Evolutionary conservation across 2,329 filamentous ascomycete genomes (phyloP).

Genomic region (Hypocrella siamensis): DNA sequence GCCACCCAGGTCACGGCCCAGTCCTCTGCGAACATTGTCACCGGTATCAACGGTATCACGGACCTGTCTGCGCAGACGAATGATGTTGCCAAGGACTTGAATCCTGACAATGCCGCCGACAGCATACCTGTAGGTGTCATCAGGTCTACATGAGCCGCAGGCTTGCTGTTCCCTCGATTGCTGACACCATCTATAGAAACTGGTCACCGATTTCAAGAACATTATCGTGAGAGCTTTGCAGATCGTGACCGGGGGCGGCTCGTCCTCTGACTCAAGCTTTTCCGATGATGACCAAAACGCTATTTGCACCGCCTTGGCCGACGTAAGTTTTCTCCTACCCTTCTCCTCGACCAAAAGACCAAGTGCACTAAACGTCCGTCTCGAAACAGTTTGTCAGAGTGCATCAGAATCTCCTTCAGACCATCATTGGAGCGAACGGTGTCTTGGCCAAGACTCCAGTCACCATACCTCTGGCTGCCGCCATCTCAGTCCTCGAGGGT

Average conservation of each 20-base stretch:
- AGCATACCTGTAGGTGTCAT: background rate
- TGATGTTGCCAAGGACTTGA: constrained; percentile 2
- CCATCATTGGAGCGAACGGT: constrained; percentile 6
- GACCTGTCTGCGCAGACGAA: constrained; percentile 5
- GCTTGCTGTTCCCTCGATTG: no score
- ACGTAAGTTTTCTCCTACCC: constrained; percentile 2
- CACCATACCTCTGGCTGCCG: constrained; percentile 4
- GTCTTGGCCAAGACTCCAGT: constrained; percentile 5
- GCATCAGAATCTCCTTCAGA: constrained; percentile 8
- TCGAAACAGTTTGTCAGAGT: constrained; percentile 5
- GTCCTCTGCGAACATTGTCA: constrained; percentile 3
- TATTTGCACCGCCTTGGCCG: constrained; percentile 5
- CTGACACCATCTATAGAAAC: background rate
- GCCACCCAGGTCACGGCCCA: constrained; percentile 4
- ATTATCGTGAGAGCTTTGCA: background rate
- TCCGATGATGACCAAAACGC: constrained; percentile 4
- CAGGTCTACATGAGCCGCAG: no score
- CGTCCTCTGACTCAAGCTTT: background rate
- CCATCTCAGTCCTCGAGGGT: constrained; percentile 7
- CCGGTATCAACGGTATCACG: constrained; percentile 5
- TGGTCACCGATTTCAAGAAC: constrained; percentile 1
- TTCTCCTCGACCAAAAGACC: background rate
- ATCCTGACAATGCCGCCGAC: background rate
- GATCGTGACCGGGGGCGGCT: background rate
- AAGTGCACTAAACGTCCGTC: background rate